Base-by-base conservation (phyloP, 257 asterid genomes). In the Scutellaria barbata region DNA sequence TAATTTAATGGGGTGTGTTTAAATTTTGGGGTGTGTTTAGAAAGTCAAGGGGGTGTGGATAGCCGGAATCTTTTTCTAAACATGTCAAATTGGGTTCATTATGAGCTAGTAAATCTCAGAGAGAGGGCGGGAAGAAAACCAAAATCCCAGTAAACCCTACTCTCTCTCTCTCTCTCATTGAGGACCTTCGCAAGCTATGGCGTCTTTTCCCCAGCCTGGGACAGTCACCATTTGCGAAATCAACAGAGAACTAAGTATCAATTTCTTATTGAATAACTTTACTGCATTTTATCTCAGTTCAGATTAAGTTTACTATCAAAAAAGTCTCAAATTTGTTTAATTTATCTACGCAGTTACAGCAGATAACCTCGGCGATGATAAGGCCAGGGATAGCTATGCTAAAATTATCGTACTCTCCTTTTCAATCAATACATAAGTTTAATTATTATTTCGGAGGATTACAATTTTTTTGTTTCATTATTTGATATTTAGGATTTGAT, bases 171-270 rank as follows among this genome's bases (percentile, higher is more conserved):
- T 8, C 30, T 25, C 65, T n/a, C n/a, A n/a, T n/a, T n/a, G n/a
- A n/a, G n/a, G 60, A 4, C 11, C 30, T 47, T 10, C 17, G 5
- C 39, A 11, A 37, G 68, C 73, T 2, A 94, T 94, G 99, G 86
- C 88, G 76, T 89, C 96, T 68, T 84, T 89, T 60, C 99, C 99
- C 70, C 90, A 53, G 81, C 92, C 89, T 46, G 99, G 96, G 81
- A 78, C 87, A 0, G 89, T 91, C 79, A 94, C 97, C 58, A 68
- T 94, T 35, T 91, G 97, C 82, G 97, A 91, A 69, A 89, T 94
- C 92, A 90, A 91, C 78, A 82, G 97, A 81, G 90, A 86, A 71
- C 84, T 94, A 35, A 82, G 97, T 92, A 82, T 9, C 45, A 37
- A 41, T 39, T 8, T 17, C 7, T 30, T 45, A 16, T 6, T 13